Evolutionary conservation across 2,329 filamentous ascomycete species (phyloP), one percentile per base, ranked within the genome.

Genomic region (Nothomitra cinnamomea): DNA sequence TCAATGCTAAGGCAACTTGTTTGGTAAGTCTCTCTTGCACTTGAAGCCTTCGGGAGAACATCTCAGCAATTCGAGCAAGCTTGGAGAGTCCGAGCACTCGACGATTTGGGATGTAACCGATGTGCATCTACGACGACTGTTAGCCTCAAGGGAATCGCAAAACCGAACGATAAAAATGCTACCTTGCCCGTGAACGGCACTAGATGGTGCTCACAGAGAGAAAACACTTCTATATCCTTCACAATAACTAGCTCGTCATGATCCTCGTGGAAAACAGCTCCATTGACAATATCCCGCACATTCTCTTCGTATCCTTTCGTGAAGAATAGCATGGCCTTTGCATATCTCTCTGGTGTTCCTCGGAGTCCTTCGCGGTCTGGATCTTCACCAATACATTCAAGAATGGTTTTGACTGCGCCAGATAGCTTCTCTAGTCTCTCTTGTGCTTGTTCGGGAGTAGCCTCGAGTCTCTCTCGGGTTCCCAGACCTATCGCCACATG

Each of bases 221-320:
- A 90, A 68, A 88, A 94, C 12, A 96, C 79, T 65, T 95, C 89
- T 62, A 98, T 96, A 63, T 96, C 89, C 70, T 94, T 95, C 56
- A 98, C 87, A 62, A 96, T 95, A 28, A 98, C 89, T 71, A 98
- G 78, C 69, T 98, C 92, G 63, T 95, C 92, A 64, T 96, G 90
- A 57, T 90, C 87, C 67, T 96, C 92, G 62, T 95, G 84, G 69
- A 98, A 98, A 53, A 96, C 85, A 17, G 92, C 92, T 54, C 83
- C 79, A 66, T 96, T 96, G 57, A 96, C 86, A 59, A 96, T 85
- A 64, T 94, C 86, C 57, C 81, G 76, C 53, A 95, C 79, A 63
- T 95, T 95, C 71, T 95, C 82, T 70, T 96, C 88, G 66, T 98
- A 98, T 43, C 92, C 92, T 67, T 94, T 88, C 4, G 92, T 98